Percentiles rank a stretch among this genome's conserved stretches.
Evolutionary conservation across 2,329 filamentous ascomycete genomes (phyloP).

Genomic region (Rutstroemia sp.): DNA sequence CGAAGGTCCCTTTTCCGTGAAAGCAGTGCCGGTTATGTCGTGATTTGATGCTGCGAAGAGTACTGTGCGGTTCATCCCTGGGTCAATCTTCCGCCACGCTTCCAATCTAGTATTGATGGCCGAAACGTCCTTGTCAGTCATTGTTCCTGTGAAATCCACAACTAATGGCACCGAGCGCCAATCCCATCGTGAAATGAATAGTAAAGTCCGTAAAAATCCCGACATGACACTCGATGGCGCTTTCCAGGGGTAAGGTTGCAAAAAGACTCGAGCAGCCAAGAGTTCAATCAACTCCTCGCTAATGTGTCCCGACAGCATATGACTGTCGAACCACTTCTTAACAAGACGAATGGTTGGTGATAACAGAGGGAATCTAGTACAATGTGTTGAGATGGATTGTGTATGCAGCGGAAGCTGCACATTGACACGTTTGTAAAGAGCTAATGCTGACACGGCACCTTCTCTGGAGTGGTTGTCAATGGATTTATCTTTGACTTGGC

Average conservation of each 20-base stretch:
- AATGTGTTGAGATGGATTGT: constrained; percentile 72
- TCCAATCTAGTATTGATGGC: constrained; percentile 66
- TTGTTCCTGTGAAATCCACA: constrained; percentile 63
- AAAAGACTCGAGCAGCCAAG: constrained; percentile 68
- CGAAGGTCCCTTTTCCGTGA: constrained; percentile 67
- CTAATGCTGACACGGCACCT: constrained; percentile 61
- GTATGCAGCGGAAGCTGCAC: constrained; percentile 69
- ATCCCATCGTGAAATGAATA: constrained; percentile 81
- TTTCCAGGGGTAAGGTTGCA: constrained; percentile 74
- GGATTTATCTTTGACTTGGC: constrained; percentile 67
- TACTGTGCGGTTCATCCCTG: constrained; percentile 74
- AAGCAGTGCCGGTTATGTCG: constrained; percentile 71
- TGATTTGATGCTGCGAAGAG: constrained; percentile 76
- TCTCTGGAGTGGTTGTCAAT: constrained; percentile 59
- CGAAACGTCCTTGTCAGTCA: constrained; percentile 53
- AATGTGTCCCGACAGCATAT: constrained; percentile 72
- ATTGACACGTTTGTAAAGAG: constrained; percentile 64
- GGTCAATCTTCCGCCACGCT: constrained; percentile 82
- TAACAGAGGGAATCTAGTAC: constrained; percentile 71
- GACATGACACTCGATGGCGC: constrained; percentile 68
- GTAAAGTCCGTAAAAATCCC: constrained; percentile 74
- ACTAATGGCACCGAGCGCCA: constrained; percentile 81
- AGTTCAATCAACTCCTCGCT: constrained; percentile 79
- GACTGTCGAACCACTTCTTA: constrained; percentile 83
- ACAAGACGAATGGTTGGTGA: constrained; percentile 76